Conservation (phyloP, 768 basidiomycete genomes). For the Mycena crocata region DNA sequence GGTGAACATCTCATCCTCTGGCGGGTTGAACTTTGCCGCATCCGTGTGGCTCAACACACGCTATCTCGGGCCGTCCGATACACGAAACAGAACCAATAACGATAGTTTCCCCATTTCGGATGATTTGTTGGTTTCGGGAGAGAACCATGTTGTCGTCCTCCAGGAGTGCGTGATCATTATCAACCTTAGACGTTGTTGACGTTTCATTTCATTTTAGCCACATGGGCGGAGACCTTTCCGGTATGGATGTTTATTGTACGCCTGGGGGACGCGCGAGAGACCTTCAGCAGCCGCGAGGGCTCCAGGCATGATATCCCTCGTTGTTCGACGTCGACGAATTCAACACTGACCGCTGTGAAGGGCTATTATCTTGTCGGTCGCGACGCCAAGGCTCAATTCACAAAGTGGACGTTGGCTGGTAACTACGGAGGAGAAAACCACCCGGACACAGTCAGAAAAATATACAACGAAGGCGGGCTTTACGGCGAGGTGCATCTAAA, state of each 20-base stretch:
- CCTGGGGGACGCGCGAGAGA: conserved; percentile 32
- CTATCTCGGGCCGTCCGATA: conserved; percentile 55
- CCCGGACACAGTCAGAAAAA: conserved; percentile 61
- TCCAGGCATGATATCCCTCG: conserved; percentile 1
- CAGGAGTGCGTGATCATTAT: conserved; percentile 21
- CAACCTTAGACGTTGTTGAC: not conserved
- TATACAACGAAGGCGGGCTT: conserved; percentile 63
- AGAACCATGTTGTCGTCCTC: conserved; percentile 29
- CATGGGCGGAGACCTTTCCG: conserved; percentile 32
- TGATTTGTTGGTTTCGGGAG: conserved; percentile 16
- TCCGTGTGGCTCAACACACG: conserved; percentile 68
- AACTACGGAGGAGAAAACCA: conserved; percentile 32
- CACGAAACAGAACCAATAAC: conserved; percentile 27
- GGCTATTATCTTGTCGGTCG: conserved; percentile 31
- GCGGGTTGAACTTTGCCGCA: conserved; percentile 51
- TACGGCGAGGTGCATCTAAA: conserved; percentile 52
- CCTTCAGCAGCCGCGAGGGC: conserved; percentile 29
- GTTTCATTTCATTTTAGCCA: not conserved
- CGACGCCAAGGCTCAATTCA: conserved; percentile 25
- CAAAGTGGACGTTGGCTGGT: conserved; percentile 26
- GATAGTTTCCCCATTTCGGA: conserved; percentile 22
- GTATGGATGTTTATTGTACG: conserved; percentile 30
- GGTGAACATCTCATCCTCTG: conserved; percentile 29
- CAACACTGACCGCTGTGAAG: not conserved
- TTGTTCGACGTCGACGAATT: not conserved